Percentiles rank a stretch among this genome's conserved stretches.
phyloP scores from a whole-genome alignment of 2,329 filamentous ascomycete genomes.

The Madurella fahalii region DNA sequence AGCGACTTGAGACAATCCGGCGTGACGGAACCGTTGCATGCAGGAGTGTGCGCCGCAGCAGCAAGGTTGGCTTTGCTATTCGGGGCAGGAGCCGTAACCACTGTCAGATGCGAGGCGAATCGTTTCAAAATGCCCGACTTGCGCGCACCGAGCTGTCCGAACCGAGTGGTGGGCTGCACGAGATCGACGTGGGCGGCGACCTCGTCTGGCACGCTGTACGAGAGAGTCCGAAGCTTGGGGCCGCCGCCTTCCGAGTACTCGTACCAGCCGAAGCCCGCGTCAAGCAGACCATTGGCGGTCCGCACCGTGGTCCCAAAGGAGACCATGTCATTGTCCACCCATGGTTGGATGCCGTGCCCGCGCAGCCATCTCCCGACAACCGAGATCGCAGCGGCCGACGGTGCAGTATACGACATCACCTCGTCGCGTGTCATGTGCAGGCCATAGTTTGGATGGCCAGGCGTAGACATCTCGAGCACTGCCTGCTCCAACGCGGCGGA shows the following conservation, averaged over 20 bases:
- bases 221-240: conserved; percentile 46
- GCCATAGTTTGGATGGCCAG: conserved; percentile 55
- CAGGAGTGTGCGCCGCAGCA: conserved; percentile 11
- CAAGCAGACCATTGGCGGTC: conserved; percentile 52
- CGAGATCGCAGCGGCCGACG: conserved; percentile 43
- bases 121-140: conserved; percentile 35
- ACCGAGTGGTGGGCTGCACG: conserved; percentile 63
- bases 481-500: conserved; percentile 51
- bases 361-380: conserved; percentile 54
- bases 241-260: conserved; percentile 39
- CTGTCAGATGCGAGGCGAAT: conserved; percentile 27
- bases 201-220: conserved; percentile 58
- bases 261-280: conserved; percentile 55
- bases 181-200: conserved; percentile 54
- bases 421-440: conserved; percentile 59
- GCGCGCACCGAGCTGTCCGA: conserved; percentile 47
- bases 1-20: conserved; percentile 46
- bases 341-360: conserved; percentile 42
- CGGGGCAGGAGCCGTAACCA: conserved; percentile 6
- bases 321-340: conserved; percentile 57
- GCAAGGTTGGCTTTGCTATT: conserved; percentile 13
- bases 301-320: conserved; percentile 50
- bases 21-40: conserved; percentile 40
- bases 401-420: conserved; percentile 50
- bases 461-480: conserved; percentile 59